These are phyloP conservation scores for Microcos paniculata DNA, from an alignment of 345 rosid species.

Conservation along the genomic window DNA sequence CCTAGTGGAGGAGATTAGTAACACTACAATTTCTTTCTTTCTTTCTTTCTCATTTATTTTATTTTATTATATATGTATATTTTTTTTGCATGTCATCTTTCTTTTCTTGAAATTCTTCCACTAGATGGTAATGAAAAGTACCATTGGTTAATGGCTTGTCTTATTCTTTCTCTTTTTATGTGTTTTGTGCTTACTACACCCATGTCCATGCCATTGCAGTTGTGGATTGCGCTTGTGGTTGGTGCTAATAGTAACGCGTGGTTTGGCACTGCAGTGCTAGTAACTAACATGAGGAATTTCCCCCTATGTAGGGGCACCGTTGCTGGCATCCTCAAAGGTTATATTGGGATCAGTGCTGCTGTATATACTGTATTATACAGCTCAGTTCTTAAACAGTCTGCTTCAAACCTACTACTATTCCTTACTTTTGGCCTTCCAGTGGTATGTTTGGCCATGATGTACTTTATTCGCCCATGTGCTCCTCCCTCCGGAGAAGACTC, in stretches of 20 bases:
- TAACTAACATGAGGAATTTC: constrained; percentile 93
- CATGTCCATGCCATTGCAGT: constrained; percentile 43
- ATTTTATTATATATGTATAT: no score
- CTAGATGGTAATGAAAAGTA: background rate
- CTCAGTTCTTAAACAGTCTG: constrained; percentile 53
- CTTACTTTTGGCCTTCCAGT: constrained; percentile 77
- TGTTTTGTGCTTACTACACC: constrained; percentile 3
- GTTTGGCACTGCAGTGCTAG: constrained; percentile 85
- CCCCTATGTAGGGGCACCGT: constrained; percentile 81
- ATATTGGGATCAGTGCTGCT: constrained; percentile 76
- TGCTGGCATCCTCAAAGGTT: constrained; percentile 86
- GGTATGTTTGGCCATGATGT: constrained; percentile 64
- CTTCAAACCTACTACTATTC: constrained; percentile 59
- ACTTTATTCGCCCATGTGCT: constrained; percentile 72
- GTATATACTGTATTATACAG: constrained; percentile 75
- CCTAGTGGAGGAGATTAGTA: background rate
- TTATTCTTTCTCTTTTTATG: background rate
- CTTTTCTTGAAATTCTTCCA: background rate
- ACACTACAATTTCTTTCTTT: background rate
- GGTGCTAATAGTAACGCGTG: constrained; percentile 84
- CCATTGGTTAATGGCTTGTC: background rate
- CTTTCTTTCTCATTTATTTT: no score
- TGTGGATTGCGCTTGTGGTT: constrained; percentile 70
- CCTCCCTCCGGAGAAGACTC: constrained; percentile 92
- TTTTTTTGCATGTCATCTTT: background rate